Base-by-base conservation (phyloP, 2,329 filamentous ascomycete species). In the Cordyceps farinosa region DNA sequence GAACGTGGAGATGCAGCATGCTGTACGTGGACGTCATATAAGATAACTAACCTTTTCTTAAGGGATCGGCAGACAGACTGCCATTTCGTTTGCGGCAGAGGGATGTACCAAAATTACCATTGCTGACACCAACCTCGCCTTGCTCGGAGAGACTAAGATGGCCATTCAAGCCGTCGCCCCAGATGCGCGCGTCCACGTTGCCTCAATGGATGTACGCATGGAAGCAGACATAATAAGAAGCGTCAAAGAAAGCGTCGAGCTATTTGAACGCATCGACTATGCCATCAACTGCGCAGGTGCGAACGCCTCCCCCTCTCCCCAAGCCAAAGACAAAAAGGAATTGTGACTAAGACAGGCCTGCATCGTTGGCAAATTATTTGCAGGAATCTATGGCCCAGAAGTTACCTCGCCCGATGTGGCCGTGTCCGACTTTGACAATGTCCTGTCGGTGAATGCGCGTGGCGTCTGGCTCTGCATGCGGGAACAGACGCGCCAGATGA, bases 381-480 rank as follows among this genome's bases (percentile, higher is more conserved):
- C 6, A 72, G 73, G 77, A n/a, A 74, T 79, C 7, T 71, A 78
- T 32, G 74, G 74, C n/a, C 71, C 72, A 36, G 71, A 71, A 32
- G 72, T 73, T 15, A 69, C 71, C 3, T 78, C 77, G 1, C 71
- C 75, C 50, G 72, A 75, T 48, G 73, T 75, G 9, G 68, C 66
- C 1, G 58, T 69, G 7, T 67, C 71, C 1, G 75, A 80, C 32
- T 82, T 81, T 58, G 80, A 81, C 64, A 64, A 71, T 0, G 74
- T 80, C 60, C 77, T 77, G 44, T 66, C 68, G 30, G 72, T 79
- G 62, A 80, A 82, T 65, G 79, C 79, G 51, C 72, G 78, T 9
- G 80, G 80, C 1, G 68, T 73, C 7, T 82, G 79, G 80, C 68
- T 82, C 5, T 76, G 73, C n/a, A 76, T 76, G 0, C 70, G 78